A percentile compares a stretch with the other conserved stretches of the same genome.
These are phyloP conservation scores for Cryoendolithus antarcticus DNA, from an alignment of 2,329 filamentous ascomycete species.

Conservation along the genomic window DNA sequence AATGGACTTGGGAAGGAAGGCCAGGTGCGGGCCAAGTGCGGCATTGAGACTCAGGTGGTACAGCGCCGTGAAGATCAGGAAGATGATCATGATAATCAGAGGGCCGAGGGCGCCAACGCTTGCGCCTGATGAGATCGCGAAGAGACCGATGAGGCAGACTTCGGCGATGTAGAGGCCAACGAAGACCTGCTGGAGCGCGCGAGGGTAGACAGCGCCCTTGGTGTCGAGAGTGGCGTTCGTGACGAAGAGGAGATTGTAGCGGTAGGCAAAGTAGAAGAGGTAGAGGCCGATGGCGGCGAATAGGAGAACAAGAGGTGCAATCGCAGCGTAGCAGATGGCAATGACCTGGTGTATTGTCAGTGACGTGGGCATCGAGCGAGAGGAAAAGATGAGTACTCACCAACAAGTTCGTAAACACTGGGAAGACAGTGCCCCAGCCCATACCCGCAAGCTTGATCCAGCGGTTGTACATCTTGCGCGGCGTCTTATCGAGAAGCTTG, in stretches of 20 bases:
- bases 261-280: constrained; percentile 76
- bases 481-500: constrained; percentile 62
- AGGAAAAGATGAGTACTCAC: constrained; percentile 45
- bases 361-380: not conserved
- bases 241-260: constrained; percentile 84
- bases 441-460: constrained; percentile 64
- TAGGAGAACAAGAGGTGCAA: constrained; percentile 71
- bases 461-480: constrained; percentile 65
- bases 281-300: constrained; percentile 70
- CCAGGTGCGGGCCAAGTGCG: constrained; percentile 64
- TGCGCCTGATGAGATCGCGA: constrained; percentile 53
- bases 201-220: constrained; percentile 75
- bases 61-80: constrained; percentile 61
- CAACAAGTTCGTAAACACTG: constrained; percentile 67
- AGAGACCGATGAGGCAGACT: constrained; percentile 72
- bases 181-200: constrained; percentile 75
- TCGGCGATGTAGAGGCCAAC: constrained; percentile 74
- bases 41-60: constrained; percentile 62
- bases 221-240: constrained; percentile 73
- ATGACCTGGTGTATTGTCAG: constrained; percentile 8
- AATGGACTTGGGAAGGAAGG: constrained; percentile 53
- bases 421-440: constrained; percentile 74
- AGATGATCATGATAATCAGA: constrained; percentile 61
- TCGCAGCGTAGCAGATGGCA: constrained; percentile 77
- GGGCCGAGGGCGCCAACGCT: constrained; percentile 44